phyloP scores from a whole-genome alignment of 1,284 basidiomycete genomes.

The Ceratorhiza oryzae-sativae region DNA sequence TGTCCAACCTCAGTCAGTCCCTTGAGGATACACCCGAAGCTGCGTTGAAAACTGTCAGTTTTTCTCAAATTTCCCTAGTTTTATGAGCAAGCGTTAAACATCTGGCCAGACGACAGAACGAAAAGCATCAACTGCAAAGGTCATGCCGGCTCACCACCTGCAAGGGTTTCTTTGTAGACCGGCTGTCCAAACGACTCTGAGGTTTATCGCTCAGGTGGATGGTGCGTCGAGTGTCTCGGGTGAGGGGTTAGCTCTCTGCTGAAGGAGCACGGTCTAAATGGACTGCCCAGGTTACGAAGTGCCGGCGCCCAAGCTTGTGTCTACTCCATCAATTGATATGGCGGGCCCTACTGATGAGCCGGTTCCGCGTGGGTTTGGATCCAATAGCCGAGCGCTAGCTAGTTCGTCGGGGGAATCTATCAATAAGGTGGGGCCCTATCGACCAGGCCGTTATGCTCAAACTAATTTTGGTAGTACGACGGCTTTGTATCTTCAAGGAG shows the following conservation, averaged over 20 bases:
- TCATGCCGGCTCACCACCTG: conserved; percentile 33
- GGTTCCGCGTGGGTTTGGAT: not conserved
- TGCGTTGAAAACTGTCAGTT: conserved; percentile 5
- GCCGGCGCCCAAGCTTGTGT: not conserved
- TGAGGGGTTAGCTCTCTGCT: not conserved
- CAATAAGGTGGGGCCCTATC: not conserved
- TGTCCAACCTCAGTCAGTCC: conserved; percentile 1
- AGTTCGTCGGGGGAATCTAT: not conserved
- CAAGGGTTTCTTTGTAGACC: conserved; percentile 25
- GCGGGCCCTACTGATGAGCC: not conserved
- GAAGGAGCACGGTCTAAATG: not conserved
- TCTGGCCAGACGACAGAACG: conserved; percentile 10
- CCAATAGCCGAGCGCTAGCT: not conserved
- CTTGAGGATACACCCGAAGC: conserved; percentile 23
- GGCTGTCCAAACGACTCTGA: conserved; percentile 8
- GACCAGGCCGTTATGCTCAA: no score
- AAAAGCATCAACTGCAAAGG: conserved; percentile 30
- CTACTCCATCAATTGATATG: conserved; percentile 19
- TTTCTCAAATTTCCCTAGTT: not conserved
- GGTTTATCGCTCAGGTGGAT: conserved; percentile 30
- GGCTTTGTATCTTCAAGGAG: not conserved
- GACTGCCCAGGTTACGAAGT: not conserved
- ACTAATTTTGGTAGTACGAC: conserved; percentile 6
- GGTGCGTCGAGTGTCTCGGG: conserved; percentile 12
- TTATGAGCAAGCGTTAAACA: not conserved